These are phyloP conservation scores for Hypericum perforatum DNA, from an alignment of 345 rosid species.

Conservation along the genomic window DNA sequence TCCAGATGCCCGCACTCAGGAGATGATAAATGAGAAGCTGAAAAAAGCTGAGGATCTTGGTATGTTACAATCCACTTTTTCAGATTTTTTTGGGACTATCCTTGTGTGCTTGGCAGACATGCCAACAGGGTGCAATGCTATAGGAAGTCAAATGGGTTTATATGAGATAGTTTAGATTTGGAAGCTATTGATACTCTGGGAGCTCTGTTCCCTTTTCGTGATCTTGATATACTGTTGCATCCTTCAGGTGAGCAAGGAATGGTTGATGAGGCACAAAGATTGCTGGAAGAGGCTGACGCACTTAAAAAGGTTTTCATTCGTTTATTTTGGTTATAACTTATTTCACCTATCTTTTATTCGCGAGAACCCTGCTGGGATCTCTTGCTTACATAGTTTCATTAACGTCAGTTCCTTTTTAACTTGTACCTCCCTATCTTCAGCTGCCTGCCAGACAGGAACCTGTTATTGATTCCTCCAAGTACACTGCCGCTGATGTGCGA, in stretches of 20 bases:
- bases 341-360: slow-evolving; percentile 1
- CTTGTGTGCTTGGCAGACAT: neutral
- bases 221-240: slow-evolving; percentile 4
- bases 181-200: too few species aligned
- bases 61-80: slow-evolving; percentile 20
- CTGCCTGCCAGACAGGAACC: slow-evolving; percentile 75
- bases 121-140: neutral
- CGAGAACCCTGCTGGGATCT: neutral
- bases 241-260: slow-evolving; percentile 88
- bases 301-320: slow-evolving; percentile 70
- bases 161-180: too few species aligned
- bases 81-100: neutral
- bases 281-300: slow-evolving; percentile 97
- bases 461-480: slow-evolving; percentile 64
- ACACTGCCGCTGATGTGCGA: slow-evolving; percentile 94
- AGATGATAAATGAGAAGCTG: slow-evolving; percentile 95
- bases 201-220: neutral
- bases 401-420: too few species aligned
- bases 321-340: neutral
- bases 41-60: slow-evolving; percentile 99
- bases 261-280: slow-evolving; percentile 99
- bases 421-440: slow-evolving; percentile 25
- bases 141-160: too few species aligned
- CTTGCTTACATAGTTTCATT: too few species aligned
- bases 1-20: slow-evolving; percentile 89